Percentiles rank a stretch among this genome's conserved stretches.
These are phyloP conservation scores for Pythium guiyangense DNA, from an alignment of 352 stramenopile genomes.

Conservation along the genomic window DNA sequence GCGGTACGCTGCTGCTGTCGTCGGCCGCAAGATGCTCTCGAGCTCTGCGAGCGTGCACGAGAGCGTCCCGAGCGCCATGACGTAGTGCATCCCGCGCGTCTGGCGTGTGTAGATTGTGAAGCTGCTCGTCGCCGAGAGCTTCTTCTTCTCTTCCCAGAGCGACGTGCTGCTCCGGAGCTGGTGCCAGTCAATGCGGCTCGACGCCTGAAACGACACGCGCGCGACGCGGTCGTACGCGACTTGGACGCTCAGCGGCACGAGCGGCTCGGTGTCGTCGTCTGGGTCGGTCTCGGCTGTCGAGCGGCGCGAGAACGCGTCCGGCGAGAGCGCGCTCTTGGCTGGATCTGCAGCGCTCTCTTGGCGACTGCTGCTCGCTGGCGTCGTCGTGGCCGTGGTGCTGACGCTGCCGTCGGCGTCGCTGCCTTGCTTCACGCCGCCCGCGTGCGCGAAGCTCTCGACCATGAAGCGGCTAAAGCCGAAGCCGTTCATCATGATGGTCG, in stretches of 20 bases:
- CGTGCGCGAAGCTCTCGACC: conserved; percentile 5
- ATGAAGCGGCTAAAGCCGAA: conserved; percentile 14
- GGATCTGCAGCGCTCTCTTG: background rate
- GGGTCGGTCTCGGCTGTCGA: conserved; percentile 11
- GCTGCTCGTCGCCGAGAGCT: conserved; percentile 4
- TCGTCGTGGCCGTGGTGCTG: background rate
- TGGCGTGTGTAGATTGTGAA: conserved; percentile 16
- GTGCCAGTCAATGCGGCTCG: conserved; percentile 12
- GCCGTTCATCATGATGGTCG: conserved; percentile 5
- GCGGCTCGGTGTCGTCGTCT: background rate
- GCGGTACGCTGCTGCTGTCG: conserved; percentile 6
- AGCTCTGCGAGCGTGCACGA: conserved; percentile 17
- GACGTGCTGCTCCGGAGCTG: conserved; percentile 15
- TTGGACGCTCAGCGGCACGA: background rate
- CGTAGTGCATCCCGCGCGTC: conserved; percentile 18
- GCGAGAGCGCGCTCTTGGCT: background rate
- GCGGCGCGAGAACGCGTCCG: conserved; percentile 9
- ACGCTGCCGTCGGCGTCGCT: background rate
- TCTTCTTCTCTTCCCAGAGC: conserved; percentile 17
- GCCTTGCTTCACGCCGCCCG: background rate
- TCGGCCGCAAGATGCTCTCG: conserved; percentile 10
- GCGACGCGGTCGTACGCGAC: conserved; percentile 9
- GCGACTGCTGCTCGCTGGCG: background rate
- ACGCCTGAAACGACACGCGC: conserved; percentile 7
- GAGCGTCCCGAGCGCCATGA: conserved; percentile 12